Evolutionary conservation across 148 eudicot species (phyloP), one percentile per base, ranked within the genome.

Genomic region (Persicaria maculosa): DNA sequence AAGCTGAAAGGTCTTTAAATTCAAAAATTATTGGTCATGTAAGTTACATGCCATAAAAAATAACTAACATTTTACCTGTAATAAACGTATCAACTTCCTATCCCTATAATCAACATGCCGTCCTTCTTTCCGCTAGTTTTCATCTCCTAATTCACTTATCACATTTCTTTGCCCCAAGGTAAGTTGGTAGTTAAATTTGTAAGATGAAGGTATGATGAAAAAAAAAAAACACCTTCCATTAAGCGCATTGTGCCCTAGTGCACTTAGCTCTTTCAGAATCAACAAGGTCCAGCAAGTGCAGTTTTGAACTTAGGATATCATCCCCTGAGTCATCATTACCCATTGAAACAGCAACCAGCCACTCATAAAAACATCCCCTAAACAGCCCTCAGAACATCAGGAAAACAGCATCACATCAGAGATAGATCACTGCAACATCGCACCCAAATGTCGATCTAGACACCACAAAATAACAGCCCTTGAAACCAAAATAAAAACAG

Each of bases 221-320:
- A n/a, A n/a, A n/a, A n/a, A 46, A 11, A 45, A 78, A 43, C 7
- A 96, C 99, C 99, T 90, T 96, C 99, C 4, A 86, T 88, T 22
- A 96, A 77, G 50, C 99, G 94, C 84, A 88, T 79, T 90, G 97
- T 44, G 97, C 97, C 58, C 99, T 97, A 4, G 99, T 95, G 52
- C 97, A 81, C 79, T 95, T 95, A 15, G 99, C 99, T 69, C 99
- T 81, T 75, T 96, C 99, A 79, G 99, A 96, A 74, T 97, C 99
- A 47, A 97, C 99, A 77, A 96, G 97, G 68, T 96, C 99, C 8
- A 96, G 97, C 40, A 96, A 74, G 72, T 96, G 99, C 74, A 96
- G 92, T 73, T 96, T 96, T 10, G 99, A 96, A 75, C 85, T 83
- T 58, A 96, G 72, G 40, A 92, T 89, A 74, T 92, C 97, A 82